phyloP scores from a whole-genome alignment of 768 basidiomycete species.

The Boletus huronensis region DNA sequence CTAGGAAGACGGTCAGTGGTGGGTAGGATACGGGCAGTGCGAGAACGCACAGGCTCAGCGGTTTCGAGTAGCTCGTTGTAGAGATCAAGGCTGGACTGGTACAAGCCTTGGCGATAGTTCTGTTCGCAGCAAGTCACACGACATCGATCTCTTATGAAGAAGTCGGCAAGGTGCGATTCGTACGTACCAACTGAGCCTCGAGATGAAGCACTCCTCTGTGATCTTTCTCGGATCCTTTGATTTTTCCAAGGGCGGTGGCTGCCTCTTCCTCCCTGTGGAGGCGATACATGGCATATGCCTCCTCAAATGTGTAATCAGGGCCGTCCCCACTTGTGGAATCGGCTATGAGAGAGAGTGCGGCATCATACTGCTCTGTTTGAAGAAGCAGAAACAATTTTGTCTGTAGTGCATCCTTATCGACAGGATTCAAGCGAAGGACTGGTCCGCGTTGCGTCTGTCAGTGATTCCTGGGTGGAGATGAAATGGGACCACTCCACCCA shows the following conservation, averaged over 20 bases:
- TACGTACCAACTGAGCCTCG: constrained; percentile 81
- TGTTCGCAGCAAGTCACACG: constrained; percentile 29
- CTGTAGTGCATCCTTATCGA: constrained; percentile 68
- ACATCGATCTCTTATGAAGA: constrained; percentile 17
- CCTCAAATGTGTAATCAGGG: constrained; percentile 51
- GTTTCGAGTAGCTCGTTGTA: constrained; percentile 81
- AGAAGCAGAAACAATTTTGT: constrained; percentile 86
- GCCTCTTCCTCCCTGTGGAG: constrained; percentile 76
- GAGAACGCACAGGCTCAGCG: constrained; percentile 63
- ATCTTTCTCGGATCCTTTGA: constrained; percentile 43
- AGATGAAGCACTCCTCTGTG: constrained; percentile 72
- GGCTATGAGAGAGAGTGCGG: constrained; percentile 60
- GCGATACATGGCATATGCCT: constrained; percentile 81
- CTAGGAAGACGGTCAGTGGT: constrained; percentile 37
- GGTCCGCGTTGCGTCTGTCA: constrained; percentile 15
- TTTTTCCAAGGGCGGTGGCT: constrained; percentile 42
- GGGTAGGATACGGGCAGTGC: constrained; percentile 5
- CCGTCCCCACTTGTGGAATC: constrained; percentile 10
- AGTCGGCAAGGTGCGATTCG: constrained; percentile 12
- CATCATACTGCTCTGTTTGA: constrained; percentile 78
- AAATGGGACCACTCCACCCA: constrained; percentile 42
- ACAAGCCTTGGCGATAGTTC: constrained; percentile 77
- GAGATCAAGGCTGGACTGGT: constrained; percentile 67
- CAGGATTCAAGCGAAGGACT: constrained; percentile 72
- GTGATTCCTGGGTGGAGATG: constrained; percentile 19